Conservation (phyloP, 2,329 filamentous ascomycete species). For the Venturia oleaginea region DNA sequence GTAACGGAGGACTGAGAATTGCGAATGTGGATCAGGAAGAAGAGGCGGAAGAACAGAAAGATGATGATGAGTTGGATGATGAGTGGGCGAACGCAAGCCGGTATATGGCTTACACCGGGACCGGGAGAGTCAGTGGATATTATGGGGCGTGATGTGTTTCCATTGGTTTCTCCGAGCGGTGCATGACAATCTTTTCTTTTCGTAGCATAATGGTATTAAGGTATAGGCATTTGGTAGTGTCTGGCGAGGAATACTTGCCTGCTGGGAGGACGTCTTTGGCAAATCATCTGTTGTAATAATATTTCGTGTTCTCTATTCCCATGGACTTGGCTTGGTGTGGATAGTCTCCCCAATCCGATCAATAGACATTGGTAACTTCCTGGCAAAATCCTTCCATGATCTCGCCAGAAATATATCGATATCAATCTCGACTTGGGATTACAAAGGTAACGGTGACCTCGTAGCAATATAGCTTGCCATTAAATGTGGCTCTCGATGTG, state of each 20-base stretch:
- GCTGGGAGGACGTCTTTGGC: background rate
- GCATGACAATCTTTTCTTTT: background rate
- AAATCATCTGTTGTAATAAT: background rate
- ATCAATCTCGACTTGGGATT: too few species aligned
- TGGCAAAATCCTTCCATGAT: too few species aligned
- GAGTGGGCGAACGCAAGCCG: conserved; percentile 7
- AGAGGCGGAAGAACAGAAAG: background rate
- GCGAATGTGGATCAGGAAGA: background rate
- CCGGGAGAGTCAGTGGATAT: conserved; percentile 4
- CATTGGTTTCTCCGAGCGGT: too few species aligned
- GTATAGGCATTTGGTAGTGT: background rate
- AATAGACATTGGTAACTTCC: too few species aligned
- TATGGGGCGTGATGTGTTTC: background rate
- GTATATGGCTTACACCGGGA: conserved; percentile 9
- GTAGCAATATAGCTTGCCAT: too few species aligned
- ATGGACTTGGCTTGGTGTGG: background rate
- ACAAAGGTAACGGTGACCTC: too few species aligned
- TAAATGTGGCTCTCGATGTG: too few species aligned
- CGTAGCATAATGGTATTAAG: background rate
- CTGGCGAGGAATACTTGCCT: background rate
- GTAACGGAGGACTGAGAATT: background rate
- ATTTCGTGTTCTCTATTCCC: too few species aligned
- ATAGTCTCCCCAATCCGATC: background rate
- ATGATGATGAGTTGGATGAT: background rate
- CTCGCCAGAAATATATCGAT: too few species aligned